Conservation (phyloP, 2,329 filamentous ascomycete species). For the Emydomyces testavorans region DNA sequence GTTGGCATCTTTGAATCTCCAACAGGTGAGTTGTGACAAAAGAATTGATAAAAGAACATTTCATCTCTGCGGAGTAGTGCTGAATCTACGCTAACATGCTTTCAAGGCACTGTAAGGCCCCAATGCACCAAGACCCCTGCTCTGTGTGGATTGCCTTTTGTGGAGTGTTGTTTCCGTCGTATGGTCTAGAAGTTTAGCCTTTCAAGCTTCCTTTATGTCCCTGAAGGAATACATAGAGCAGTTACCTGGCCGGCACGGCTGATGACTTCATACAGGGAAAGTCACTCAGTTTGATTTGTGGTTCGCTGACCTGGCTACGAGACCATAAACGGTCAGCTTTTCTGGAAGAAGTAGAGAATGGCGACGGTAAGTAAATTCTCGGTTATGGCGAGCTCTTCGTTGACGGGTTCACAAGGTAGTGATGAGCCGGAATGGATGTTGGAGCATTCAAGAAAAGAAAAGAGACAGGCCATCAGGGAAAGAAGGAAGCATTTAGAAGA, state of each 20-base stretch:
- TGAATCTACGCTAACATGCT: constrained; percentile 2
- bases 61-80: neutral
- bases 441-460: constrained; percentile 60
- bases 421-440: constrained; percentile 79
- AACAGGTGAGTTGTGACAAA: constrained; percentile 50
- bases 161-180: too few species aligned
- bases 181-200: neutral
- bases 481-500: constrained; percentile 62
- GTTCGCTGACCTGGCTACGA: constrained; percentile 80
- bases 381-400: neutral
- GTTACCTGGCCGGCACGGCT: neutral
- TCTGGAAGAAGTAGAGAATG: constrained; percentile 42
- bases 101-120: constrained; percentile 9
- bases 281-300: constrained; percentile 82
- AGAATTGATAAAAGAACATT: neutral
- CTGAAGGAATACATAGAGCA: neutral
- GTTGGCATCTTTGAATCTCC: constrained; percentile 85
- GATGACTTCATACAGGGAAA: constrained; percentile 51
- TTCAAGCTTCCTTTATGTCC: neutral
- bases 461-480: constrained; percentile 53
- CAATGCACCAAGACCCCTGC: too few species aligned
- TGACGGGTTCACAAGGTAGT: constrained; percentile 23
- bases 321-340: constrained; percentile 57
- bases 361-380: constrained; percentile 10
- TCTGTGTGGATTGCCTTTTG: neutral